Base-by-base conservation (phyloP, 148 eudicot species). In the Cornus kousa region DNA sequence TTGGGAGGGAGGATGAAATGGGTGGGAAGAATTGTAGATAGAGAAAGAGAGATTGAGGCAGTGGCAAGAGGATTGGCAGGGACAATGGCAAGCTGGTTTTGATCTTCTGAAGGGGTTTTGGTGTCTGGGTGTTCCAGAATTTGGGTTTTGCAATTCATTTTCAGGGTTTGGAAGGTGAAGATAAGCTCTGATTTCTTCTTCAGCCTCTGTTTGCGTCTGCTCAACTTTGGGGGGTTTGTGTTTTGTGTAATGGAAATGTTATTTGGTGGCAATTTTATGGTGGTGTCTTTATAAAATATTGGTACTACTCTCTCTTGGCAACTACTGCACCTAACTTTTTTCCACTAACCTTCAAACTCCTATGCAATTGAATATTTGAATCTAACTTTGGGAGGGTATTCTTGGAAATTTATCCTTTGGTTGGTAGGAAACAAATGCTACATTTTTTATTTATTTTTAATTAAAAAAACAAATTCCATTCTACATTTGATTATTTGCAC, bases 11-110 rank as follows among this genome's bases (percentile, higher is more conserved):
- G 73, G 87, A 88, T 70, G 86, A 90, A 84, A 14, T 86, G 91
- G 77, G 91, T 71, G 0, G 97, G 94, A 55, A 88, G 86, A 73
- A 87, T 28, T 11, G 88, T 71, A 50, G 97, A 87, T 79, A 93
- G 89, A 31, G 99, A 93, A 28, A 90, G 85, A 16, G 99, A 87
- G 43, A 95, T 85, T 31, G 97, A 91, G 33, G 97, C 97, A 0
- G 80, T 79, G 39, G 92, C 84, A 1, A 82, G 46, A 71, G 59
- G 73, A 39, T 43, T 35, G 71, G 46, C 19, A 40, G 80, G 82
- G 12, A 32, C 59, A 48, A 70, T 62, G 72, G 81, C 19, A 12
- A 22, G 71, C 19, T 81, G 81, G 37, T 78, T 19, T 76, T 75
- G 83, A 55, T 84, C 43, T 48, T 85, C 84, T 73, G 40, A 17